These are phyloP conservation scores for Botryosphaeria agaves DNA, from an alignment of 2,329 filamentous ascomycete genomes.

Conservation along the genomic window DNA sequence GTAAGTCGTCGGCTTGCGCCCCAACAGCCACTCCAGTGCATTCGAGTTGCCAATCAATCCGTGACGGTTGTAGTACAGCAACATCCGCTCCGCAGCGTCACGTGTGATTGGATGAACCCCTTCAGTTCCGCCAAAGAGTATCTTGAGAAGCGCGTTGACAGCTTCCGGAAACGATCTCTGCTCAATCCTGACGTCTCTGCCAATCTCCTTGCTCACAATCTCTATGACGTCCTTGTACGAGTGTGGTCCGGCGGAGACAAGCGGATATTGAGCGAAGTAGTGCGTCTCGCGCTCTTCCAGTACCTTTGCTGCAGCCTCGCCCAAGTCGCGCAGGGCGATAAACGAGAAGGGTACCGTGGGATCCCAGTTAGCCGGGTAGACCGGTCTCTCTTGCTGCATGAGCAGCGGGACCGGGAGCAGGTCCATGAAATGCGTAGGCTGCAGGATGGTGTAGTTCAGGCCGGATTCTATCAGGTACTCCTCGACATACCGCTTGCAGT, in stretches of 20 bases:
- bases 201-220: constrained; percentile 8
- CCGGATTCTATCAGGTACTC: constrained; percentile 17
- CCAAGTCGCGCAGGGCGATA: constrained; percentile 11
- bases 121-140: constrained; percentile 3
- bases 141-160: constrained; percentile 5
- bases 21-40: constrained; percentile 7
- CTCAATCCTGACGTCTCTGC: constrained; percentile 10
- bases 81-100: constrained; percentile 5
- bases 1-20: constrained; percentile 5
- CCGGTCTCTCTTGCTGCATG: constrained; percentile 7
- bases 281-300: constrained; percentile 11
- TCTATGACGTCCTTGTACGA: constrained; percentile 7
- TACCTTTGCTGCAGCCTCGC: constrained; percentile 9
- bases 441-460: constrained; percentile 17
- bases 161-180: constrained; percentile 7
- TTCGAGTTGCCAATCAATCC: constrained; percentile 8
- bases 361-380: constrained; percentile 8
- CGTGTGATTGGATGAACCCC: constrained; percentile 3
- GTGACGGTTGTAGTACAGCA: constrained; percentile 8
- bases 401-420: constrained; percentile 9
- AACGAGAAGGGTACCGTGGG: constrained; percentile 10
- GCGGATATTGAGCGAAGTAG: constrained; percentile 12
- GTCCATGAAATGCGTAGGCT: constrained; percentile 19
- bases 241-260: constrained; percentile 8
- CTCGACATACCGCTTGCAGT: constrained; percentile 17